A percentile compares a stretch with the other conserved stretches of the same genome.
Evolutionary conservation across 306 rosid genomes (phyloP).

Genomic region (Alnus glutinosa): DNA sequence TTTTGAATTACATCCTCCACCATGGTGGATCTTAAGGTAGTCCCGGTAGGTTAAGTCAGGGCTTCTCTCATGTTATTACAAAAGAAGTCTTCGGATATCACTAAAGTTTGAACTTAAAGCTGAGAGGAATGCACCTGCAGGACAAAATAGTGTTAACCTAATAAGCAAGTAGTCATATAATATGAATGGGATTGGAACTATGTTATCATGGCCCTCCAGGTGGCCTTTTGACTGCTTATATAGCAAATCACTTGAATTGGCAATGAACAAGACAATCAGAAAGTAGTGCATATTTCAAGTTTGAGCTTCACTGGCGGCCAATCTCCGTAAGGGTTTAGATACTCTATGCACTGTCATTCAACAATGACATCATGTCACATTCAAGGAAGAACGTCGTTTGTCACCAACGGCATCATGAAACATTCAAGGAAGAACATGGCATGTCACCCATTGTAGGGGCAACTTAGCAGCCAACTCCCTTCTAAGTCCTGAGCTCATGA

Average conservation of each 20-base stretch:
- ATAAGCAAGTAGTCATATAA: conserved; percentile 24
- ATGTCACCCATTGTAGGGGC: background rate
- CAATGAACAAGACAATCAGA: conserved; percentile 4
- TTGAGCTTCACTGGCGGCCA: no score
- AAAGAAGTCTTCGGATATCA: conserved; percentile 78
- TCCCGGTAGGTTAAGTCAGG: conserved; percentile 29
- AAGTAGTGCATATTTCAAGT: no score
- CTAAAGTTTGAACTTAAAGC: conserved; percentile 76
- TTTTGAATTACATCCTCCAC: conserved; percentile 25
- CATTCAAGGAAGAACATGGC: background rate
- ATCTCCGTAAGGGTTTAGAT: no score
- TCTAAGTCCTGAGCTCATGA: background rate
- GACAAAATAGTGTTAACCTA: conserved; percentile 18
- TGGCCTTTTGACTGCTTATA: background rate
- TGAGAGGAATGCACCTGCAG: conserved; percentile 81
- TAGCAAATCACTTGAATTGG: background rate
- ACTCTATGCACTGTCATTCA: no score
- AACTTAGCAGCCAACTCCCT: background rate
- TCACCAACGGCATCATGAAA: background rate
- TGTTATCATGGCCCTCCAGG: background rate
- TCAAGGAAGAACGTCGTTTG: no score
- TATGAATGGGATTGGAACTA: conserved; percentile 7
- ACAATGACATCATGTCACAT: no score
- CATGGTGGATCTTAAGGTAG: conserved; percentile 24
- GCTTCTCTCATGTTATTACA: conserved; percentile 41